Evolutionary conservation across 768 basidiomycete species (phyloP).

Genomic region (Leccinellum luteum): DNA sequence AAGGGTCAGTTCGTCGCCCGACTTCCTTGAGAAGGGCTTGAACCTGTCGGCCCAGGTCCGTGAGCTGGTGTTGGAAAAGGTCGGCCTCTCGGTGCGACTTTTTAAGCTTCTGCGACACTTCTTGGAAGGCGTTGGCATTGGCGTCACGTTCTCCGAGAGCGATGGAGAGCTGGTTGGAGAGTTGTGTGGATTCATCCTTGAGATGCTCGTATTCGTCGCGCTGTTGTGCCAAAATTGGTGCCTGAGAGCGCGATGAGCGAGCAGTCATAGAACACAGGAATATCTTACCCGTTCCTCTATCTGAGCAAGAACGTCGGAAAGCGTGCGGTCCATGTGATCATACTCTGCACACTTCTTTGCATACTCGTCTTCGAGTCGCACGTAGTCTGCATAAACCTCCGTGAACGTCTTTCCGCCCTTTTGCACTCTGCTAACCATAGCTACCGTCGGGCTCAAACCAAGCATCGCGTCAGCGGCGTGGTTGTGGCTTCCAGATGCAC

Average conservation of each 20-base stretch:
- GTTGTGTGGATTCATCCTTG: slow-evolving; percentile 73
- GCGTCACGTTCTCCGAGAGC: slow-evolving; percentile 75
- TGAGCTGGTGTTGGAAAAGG: slow-evolving; percentile 70
- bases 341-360: slow-evolving; percentile 78
- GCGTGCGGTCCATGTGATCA: slow-evolving; percentile 77
- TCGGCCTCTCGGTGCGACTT: slow-evolving; percentile 61
- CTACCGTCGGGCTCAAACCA: slow-evolving; percentile 83
- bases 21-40: slow-evolving; percentile 77
- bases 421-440: slow-evolving; percentile 79
- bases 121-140: slow-evolving; percentile 51
- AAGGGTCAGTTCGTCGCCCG: slow-evolving; percentile 78
- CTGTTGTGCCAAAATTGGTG: slow-evolving; percentile 88
- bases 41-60: slow-evolving; percentile 83
- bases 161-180: slow-evolving; percentile 75
- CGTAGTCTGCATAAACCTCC: slow-evolving; percentile 89
- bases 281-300: slow-evolving; percentile 80
- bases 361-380: slow-evolving; percentile 80
- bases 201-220: slow-evolving; percentile 85
- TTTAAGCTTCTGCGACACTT: slow-evolving; percentile 59
- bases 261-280: background rate
- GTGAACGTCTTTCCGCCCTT: slow-evolving; percentile 88
- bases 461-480: slow-evolving; percentile 54
- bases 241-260: slow-evolving; percentile 44
- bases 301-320: slow-evolving; percentile 79
- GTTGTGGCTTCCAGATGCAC: slow-evolving; percentile 39